Percentiles rank a stretch among this genome's conserved stretches.
These are phyloP conservation scores for Lepiota brunneoincarnata DNA, from an alignment of 768 basidiomycete genomes.

Conservation along the genomic window DNA sequence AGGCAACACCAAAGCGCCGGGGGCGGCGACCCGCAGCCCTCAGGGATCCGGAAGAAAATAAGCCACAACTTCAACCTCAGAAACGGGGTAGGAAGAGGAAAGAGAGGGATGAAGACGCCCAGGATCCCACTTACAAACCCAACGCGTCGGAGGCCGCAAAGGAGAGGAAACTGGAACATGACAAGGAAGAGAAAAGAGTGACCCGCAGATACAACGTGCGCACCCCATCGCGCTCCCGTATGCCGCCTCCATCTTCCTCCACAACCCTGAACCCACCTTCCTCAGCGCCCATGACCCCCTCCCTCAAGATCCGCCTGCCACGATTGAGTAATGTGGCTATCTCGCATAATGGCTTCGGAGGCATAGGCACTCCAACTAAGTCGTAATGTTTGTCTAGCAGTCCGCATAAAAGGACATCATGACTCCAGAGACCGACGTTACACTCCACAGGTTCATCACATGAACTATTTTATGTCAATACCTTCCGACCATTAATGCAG, in stretches of 20 bases:
- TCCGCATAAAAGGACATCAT: background rate
- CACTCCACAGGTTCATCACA: background rate
- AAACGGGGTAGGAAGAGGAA: constrained; percentile 42
- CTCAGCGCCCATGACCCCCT: constrained; percentile 33
- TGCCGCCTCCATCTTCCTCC: constrained; percentile 16
- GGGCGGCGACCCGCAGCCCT: constrained; percentile 1
- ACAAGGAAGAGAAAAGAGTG: constrained; percentile 22
- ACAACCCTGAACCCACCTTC: constrained; percentile 19
- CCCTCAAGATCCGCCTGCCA: constrained; percentile 55
- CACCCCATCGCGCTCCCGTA: constrained; percentile 27
- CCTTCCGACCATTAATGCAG: background rate
- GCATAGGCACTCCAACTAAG: constrained; percentile 24
- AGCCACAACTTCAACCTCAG: constrained; percentile 15
- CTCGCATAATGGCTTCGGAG: constrained; percentile 19
- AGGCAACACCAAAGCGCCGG: constrained; percentile 20
- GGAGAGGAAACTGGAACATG: constrained; percentile 21
- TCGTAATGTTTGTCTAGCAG: constrained; percentile 15
- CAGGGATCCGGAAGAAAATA: constrained; percentile 29
- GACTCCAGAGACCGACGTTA: background rate
- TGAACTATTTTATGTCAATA: constrained; percentile 2
- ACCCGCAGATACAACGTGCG: constrained; percentile 24
- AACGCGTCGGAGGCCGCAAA: constrained; percentile 11
- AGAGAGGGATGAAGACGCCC: constrained; percentile 38
- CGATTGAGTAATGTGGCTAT: constrained; percentile 33
- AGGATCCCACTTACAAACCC: constrained; percentile 4